phyloP scores from a whole-genome alignment of 441 rosid genomes.

The Adansonia madagascariensis region DNA sequence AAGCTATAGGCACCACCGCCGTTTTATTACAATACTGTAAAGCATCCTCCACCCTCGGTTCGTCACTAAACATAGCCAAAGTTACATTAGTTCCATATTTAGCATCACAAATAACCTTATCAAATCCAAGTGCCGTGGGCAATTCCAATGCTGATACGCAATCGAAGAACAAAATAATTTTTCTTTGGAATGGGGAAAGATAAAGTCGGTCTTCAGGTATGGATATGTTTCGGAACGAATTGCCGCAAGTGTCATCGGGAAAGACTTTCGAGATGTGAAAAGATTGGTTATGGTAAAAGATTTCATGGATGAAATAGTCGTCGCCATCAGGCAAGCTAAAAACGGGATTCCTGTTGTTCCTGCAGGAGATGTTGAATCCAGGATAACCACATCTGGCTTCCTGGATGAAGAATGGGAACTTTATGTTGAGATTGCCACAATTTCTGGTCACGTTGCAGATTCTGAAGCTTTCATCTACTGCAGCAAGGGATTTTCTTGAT shows the following conservation, averaged over 20 bases:
- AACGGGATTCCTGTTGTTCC: too few relatives aligned
- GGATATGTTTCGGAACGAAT: too few relatives aligned
- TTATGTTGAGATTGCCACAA: conserved; percentile 40
- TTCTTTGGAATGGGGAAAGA: too few relatives aligned
- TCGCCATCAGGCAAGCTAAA: too few relatives aligned
- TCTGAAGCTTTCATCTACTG: conserved; percentile 6
- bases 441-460: conserved; percentile 32
- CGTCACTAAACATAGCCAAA: conserved; percentile 29
- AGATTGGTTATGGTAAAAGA: too few relatives aligned
- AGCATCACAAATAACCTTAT: conserved; percentile 23
- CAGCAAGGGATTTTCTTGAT: not conserved
- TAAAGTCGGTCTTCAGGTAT: too few relatives aligned
- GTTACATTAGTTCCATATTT: not conserved
- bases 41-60: conserved; percentile 31
- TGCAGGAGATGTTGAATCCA: too few relatives aligned
- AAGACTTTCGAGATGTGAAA: too few relatives aligned
- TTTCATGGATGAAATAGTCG: too few relatives aligned
- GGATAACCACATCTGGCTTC: too few relatives aligned
- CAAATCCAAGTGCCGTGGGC: conserved; percentile 23
- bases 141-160: conserved; percentile 29
- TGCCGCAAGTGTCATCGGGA: too few relatives aligned
- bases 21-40: not conserved
- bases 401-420: conserved; percentile 44
- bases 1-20: conserved; percentile 33
- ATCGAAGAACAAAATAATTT: too few relatives aligned